Conservation (phyloP, 202 grass and related monocot genomes). For the Setaria viridis region DNA sequence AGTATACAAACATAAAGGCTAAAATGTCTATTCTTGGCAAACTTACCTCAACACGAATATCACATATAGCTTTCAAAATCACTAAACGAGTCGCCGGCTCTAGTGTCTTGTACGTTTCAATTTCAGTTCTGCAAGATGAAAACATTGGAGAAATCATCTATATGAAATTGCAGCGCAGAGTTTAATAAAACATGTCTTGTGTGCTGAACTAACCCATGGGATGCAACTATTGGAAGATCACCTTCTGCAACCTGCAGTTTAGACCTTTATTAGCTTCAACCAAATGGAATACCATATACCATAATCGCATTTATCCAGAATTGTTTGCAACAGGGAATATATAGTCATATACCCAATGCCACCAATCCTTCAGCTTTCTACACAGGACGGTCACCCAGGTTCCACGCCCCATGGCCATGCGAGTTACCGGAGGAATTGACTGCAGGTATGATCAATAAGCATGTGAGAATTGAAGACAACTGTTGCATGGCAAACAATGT, state of each 20-base stretch:
- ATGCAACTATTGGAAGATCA: constrained; percentile 92
- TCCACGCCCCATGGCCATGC: constrained; percentile 92
- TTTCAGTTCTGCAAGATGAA: constrained; percentile 70
- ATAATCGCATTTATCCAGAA: constrained; percentile 35
- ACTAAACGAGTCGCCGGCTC: constrained; percentile 82
- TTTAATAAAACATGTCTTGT: constrained; percentile 33
- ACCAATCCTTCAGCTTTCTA: constrained; percentile 97
- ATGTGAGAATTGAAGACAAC: constrained; percentile 36
- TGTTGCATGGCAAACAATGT: constrained; percentile 5
- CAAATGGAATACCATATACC: constrained; percentile 17
- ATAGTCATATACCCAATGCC: constrained; percentile 79
- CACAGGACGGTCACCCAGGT: constrained; percentile 97
- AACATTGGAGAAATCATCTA: constrained; percentile 13
- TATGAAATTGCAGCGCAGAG: constrained; percentile 20
- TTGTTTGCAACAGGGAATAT: constrained; percentile 33
- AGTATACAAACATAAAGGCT: neutral
- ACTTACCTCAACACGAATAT: constrained; percentile 89
- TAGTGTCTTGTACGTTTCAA: constrained; percentile 86
- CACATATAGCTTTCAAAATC: constrained; percentile 96
- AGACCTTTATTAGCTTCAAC: constrained; percentile 47
- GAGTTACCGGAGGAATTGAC: constrained; percentile 96
- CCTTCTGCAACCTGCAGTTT: constrained; percentile 93
- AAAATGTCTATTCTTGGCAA: neutral
- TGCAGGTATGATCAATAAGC: constrained; percentile 54
- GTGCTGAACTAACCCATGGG: constrained; percentile 80